Base-by-base conservation (phyloP, 305 asterid species). In the Fraxinus latifolia region DNA sequence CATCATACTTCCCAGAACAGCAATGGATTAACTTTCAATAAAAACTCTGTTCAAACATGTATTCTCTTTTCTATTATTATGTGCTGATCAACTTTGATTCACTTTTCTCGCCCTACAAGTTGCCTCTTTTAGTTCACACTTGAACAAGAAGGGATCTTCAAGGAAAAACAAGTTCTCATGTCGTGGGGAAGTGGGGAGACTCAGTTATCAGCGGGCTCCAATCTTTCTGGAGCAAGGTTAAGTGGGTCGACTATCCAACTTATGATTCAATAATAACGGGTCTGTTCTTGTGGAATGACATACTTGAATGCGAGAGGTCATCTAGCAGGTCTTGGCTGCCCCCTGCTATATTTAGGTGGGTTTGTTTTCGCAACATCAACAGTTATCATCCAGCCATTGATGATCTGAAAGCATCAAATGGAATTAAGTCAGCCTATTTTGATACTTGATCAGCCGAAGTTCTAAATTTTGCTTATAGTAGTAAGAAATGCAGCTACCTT, bases 351-450 rank as follows among this genome's bases (percentile, higher is more conserved):
- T 87, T 87, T 95, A 0, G 92, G 96, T 37, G 98, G 92, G 88
- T 79, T 94, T 36, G 74, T 86, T 87, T 87, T 92, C 1, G 98
- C 97, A 85, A 90, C 97, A 84, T 95, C 97, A 33, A 94, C 97
- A 14, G 97, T 92, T 74, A 95, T 95, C 99, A 94, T 89, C 99
- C 99, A 95, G 81, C 99, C 98, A 78, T 95, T 95, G 87, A 95
- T 93, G 87, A 95, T 95, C 99, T 94, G 95, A 77, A 79, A 83
- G 68, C 36, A 80, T 21, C 47, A 4, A 44, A 67, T 80, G 4
- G 8, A 70, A 80, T 77, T 3, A 31, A 75, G 34, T 78, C 42
- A 78, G 65, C 17, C 50, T 37, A 44, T 79, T 74, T 12, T 60
- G 67, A 2, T 39, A 73, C 60, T 53, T 25, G 17, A 60, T n/a